Evolutionary conservation across 257 asterid species (phyloP).

Genomic region (Henckelia pumila): DNA sequence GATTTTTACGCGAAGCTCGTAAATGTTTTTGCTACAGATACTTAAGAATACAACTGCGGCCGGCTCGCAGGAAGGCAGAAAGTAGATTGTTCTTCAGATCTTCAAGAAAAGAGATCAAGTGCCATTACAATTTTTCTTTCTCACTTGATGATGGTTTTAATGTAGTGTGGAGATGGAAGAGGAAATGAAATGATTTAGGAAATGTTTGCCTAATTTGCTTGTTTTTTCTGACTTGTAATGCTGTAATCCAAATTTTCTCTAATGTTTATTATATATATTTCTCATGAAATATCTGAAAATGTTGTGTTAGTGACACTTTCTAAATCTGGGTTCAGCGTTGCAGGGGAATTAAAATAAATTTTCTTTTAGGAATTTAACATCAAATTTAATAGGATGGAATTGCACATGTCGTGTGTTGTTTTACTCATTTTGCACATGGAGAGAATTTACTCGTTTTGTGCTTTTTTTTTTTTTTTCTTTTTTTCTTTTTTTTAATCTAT

Average conservation of each 20-base stretch:
- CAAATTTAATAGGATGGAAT: too few relatives aligned
- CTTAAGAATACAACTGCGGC: conserved; percentile 55
- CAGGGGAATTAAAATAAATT: too few relatives aligned
- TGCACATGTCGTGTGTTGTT: too few relatives aligned
- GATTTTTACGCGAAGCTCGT: neutral
- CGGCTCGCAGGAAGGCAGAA: conserved; percentile 44
- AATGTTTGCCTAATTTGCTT: neutral
- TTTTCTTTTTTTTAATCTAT: too few relatives aligned
- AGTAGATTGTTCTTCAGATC: conserved; percentile 22
- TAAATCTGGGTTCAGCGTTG: too few relatives aligned
- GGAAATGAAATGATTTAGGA: neutral
- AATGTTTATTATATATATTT: too few relatives aligned
- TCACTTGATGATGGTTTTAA: neutral
- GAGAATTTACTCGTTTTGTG: too few relatives aligned
- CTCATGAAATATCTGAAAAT: too few relatives aligned
- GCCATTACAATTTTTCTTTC: neutral
- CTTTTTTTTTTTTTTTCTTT: too few relatives aligned
- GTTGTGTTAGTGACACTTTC: too few relatives aligned
- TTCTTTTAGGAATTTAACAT: too few relatives aligned
- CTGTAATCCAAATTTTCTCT: neutral
- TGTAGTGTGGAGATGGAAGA: neutral
- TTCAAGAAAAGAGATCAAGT: neutral
- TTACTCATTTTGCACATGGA: too few relatives aligned
- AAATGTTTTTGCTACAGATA: conserved; percentile 32
- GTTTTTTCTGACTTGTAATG: neutral